These are phyloP conservation scores for Debaryomycetaceae sp. DNA, from an alignment of 1,139 yeast genomes.

Conservation along the genomic window DNA sequence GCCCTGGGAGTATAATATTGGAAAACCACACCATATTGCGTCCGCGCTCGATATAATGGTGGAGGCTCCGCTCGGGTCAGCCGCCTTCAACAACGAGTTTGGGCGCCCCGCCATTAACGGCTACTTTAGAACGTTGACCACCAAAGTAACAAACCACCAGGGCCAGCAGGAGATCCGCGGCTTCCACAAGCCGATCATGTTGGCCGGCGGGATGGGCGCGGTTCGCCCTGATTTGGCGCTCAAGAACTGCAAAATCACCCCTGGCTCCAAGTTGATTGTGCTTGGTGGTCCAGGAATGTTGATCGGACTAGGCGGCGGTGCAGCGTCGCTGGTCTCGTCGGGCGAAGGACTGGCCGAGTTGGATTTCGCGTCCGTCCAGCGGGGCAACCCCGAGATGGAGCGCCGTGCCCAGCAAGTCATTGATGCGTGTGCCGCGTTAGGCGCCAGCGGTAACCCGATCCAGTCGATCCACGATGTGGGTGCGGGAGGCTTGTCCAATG, in stretches of 20 bases:
- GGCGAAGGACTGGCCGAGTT: constrained; percentile 94
- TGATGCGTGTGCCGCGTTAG: constrained; percentile 83
- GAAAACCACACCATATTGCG: constrained; percentile 90
- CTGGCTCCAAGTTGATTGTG: constrained; percentile 87
- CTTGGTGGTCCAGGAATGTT: constrained; percentile 99
- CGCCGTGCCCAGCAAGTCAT: constrained; percentile 98
- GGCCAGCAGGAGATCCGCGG: constrained; percentile 79
- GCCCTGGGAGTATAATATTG: constrained; percentile 89
- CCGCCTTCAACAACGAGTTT: constrained; percentile 96
- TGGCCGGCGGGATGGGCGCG: constrained; percentile 98
- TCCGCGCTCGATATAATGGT: constrained; percentile 90
- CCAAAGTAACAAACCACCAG: constrained; percentile 52
- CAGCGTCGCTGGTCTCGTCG: constrained; percentile 90
- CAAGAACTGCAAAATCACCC: constrained; percentile 79
- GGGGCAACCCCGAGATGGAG: constrained; percentile 99
- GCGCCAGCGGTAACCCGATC: constrained; percentile 64
- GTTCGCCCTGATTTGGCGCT: constrained; percentile 88
- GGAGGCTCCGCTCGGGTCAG: constrained; percentile 96
- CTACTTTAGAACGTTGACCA: constrained; percentile 90
- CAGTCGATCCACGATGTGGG: constrained; percentile 98
- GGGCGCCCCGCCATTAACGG: constrained; percentile 98
- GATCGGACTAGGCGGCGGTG: constrained; percentile 99
- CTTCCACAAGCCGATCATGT: constrained; percentile 97
- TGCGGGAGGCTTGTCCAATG: constrained; percentile 98
- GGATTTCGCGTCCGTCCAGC: constrained; percentile 97